Percentiles rank a stretch among this genome's conserved stretches.
Conservation (phyloP, 208 protist genomes). For the Trypanosoma vivax region DNA sequence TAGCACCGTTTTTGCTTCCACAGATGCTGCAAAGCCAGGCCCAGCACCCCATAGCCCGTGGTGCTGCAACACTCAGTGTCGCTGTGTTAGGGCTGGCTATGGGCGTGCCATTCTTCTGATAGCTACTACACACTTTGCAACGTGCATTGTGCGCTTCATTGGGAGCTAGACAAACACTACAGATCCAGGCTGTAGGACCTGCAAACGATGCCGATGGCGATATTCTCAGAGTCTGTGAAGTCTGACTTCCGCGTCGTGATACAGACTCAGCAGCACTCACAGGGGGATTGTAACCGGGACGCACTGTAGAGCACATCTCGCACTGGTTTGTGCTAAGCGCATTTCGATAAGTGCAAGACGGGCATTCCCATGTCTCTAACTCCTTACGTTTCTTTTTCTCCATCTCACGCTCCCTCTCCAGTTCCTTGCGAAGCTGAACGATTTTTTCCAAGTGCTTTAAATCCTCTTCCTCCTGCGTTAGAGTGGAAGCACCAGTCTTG, state of each 20-base stretch:
- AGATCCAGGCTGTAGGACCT: conserved; percentile 53
- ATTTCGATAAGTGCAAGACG: conserved; percentile 74
- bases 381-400: conserved; percentile 61
- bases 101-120: conserved; percentile 34
- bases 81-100: conserved; percentile 9
- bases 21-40: conserved; percentile 64
- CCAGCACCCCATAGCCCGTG: neutral
- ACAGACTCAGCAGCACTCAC: neutral
- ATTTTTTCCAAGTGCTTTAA: conserved; percentile 73
- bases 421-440: conserved; percentile 67
- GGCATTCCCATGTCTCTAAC: conserved; percentile 69
- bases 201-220: conserved; percentile 2
- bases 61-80: conserved; percentile 4
- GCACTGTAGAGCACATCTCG: conserved; percentile 55
- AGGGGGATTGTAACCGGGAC: conserved; percentile 40
- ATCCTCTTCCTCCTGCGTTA: conserved; percentile 65
- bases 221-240: neutral
- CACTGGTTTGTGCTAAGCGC: conserved; percentile 33
- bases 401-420: conserved; percentile 66
- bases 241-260: neutral
- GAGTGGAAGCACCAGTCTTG: neutral
- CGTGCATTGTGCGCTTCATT: conserved; percentile 35
- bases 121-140: conserved; percentile 56
- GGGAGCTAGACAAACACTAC: conserved; percentile 49
- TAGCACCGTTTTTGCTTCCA: conserved; percentile 36